Conservation (phyloP, 805 yeast species). For the Metschnikowia vanudenii region DNA sequence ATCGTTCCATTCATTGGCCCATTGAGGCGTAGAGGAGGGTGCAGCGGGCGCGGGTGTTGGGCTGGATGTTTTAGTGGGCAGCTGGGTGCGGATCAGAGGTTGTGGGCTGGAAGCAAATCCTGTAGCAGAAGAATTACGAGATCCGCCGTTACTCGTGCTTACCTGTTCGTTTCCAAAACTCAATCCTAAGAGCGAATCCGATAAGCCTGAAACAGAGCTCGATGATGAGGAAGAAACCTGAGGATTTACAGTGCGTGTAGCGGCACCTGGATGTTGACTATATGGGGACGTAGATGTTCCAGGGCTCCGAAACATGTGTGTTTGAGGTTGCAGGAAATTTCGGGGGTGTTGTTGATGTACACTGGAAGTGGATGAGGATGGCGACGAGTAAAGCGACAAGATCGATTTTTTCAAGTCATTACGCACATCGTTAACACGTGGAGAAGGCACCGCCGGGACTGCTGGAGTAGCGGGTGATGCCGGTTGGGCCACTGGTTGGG, state of each 20-base stretch:
- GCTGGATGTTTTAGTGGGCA: background rate
- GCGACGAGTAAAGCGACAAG: slow-evolving; percentile 74
- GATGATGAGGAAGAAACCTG: slow-evolving; percentile 1
- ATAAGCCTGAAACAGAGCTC: slow-evolving; percentile 13
- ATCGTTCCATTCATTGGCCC: slow-evolving; percentile 40
- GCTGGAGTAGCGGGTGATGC: slow-evolving; percentile 9
- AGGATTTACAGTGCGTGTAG: background rate
- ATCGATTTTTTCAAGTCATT: slow-evolving; percentile 85
- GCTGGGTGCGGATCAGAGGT: slow-evolving; percentile 3
- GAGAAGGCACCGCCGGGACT: slow-evolving; percentile 1
- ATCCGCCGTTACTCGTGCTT: background rate
- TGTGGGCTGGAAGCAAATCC: slow-evolving; percentile 8
- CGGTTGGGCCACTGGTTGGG: slow-evolving; percentile 12
- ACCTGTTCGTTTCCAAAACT: slow-evolving; percentile 16
- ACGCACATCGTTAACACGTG: slow-evolving; percentile 12
- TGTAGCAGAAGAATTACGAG: background rate
- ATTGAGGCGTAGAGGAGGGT: slow-evolving; percentile 10
- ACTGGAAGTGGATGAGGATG: slow-evolving; percentile 46
- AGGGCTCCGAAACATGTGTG: slow-evolving; percentile 1
- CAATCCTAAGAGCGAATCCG: slow-evolving; percentile 25
- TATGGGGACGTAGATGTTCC: slow-evolving; percentile 16
- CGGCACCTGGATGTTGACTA: background rate
- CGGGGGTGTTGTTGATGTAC: slow-evolving; percentile 8
- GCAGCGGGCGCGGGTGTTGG: background rate
- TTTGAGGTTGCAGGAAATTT: background rate